Percentiles rank a stretch among this genome's conserved stretches.
Conservation (phyloP, 2,329 filamentous ascomycete genomes). For the Neurospora crassa region DNA sequence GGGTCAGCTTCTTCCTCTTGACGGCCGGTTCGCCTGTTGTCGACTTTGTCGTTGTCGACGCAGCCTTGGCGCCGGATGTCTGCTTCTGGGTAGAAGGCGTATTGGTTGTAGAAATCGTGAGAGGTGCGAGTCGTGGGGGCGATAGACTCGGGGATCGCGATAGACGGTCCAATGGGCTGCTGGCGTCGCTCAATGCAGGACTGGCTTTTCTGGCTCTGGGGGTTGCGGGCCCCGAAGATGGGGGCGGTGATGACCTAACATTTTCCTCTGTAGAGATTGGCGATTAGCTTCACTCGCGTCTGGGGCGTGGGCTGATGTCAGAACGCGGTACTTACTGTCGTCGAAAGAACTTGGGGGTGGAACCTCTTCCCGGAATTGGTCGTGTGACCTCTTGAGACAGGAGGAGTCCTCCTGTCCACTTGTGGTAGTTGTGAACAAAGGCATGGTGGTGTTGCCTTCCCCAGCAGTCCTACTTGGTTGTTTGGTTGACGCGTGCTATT, state of each 20-base stretch:
- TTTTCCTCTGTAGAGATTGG: slow-evolving; percentile 1
- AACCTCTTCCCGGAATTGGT: slow-evolving; percentile 9
- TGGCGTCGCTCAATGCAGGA: slow-evolving; percentile 32
- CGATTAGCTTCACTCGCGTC: not conserved
- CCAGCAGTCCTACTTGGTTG: not conserved
- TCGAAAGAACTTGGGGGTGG: slow-evolving; percentile 5
- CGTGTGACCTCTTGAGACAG: slow-evolving; percentile 13
- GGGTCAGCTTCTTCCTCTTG: slow-evolving; percentile 41
- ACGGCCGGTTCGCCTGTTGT: slow-evolving; percentile 20
- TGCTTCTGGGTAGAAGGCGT: slow-evolving; percentile 4
- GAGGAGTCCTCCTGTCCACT: slow-evolving; percentile 10
- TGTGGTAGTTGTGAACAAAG: slow-evolving; percentile 12
- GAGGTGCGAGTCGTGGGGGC: slow-evolving; percentile 20
- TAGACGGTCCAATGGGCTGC: slow-evolving; percentile 28
- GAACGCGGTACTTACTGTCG: slow-evolving; percentile 8
- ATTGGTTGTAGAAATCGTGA: slow-evolving; percentile 6
- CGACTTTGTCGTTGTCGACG: slow-evolving; percentile 8
- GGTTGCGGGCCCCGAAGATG: slow-evolving; percentile 16
- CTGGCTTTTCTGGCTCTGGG: slow-evolving; percentile 17
- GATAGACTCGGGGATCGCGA: slow-evolving; percentile 26
- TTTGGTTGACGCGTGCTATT: not conserved
- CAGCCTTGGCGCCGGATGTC: not conserved
- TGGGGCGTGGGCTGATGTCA: not conserved
- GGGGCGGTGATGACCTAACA: slow-evolving; percentile 14
- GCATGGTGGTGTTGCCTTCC: slow-evolving; percentile 7